A percentile compares a stretch with the other conserved stretches of the same genome.
Evolutionary conservation across 2,329 filamentous ascomycete species (phyloP).

Genomic region (Amauroascus verrucosus): DNA sequence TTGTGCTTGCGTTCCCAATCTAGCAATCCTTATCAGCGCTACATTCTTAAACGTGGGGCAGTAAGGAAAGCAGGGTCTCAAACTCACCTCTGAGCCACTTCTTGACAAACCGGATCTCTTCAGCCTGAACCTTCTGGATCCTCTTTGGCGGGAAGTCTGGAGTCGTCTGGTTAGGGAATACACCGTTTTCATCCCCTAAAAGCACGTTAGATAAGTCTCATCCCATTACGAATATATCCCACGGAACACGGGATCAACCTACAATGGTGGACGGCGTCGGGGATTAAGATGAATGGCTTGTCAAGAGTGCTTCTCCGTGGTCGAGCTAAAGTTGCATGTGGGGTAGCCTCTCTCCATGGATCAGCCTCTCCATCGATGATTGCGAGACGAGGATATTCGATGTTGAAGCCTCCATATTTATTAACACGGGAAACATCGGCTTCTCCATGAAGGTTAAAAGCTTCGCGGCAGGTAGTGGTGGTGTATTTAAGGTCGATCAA

Average conservation of each 20-base stretch:
- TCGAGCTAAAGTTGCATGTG: constrained; percentile 54
- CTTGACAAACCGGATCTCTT: constrained; percentile 40
- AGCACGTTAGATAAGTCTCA: constrained; percentile 22
- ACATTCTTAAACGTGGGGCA: not conserved
- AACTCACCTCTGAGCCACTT: constrained; percentile 39
- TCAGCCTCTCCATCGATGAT: constrained; percentile 68
- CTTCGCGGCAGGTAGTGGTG: constrained; percentile 52
- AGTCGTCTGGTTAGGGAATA: constrained; percentile 45
- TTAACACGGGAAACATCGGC: constrained; percentile 60
- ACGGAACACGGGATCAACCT: constrained; percentile 50
- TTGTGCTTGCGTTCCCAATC: constrained; percentile 4
- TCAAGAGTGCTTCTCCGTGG: constrained; percentile 49
- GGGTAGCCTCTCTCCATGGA: constrained; percentile 66
- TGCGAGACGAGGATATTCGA: constrained; percentile 65
- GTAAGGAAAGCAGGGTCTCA: not conserved
- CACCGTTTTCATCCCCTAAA: constrained; percentile 40
- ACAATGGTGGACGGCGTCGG: constrained; percentile 71
- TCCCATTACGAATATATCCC: constrained; percentile 11
- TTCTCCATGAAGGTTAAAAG: constrained; percentile 58
- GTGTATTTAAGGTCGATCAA: constrained; percentile 54
- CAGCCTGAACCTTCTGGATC: constrained; percentile 39
- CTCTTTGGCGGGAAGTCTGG: constrained; percentile 37
- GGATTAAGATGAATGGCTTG: constrained; percentile 64
- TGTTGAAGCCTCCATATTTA: constrained; percentile 62
- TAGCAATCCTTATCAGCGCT: not conserved